Base-by-base conservation (phyloP, 805 yeast species). In the Hagleromyces aurorensis region DNA sequence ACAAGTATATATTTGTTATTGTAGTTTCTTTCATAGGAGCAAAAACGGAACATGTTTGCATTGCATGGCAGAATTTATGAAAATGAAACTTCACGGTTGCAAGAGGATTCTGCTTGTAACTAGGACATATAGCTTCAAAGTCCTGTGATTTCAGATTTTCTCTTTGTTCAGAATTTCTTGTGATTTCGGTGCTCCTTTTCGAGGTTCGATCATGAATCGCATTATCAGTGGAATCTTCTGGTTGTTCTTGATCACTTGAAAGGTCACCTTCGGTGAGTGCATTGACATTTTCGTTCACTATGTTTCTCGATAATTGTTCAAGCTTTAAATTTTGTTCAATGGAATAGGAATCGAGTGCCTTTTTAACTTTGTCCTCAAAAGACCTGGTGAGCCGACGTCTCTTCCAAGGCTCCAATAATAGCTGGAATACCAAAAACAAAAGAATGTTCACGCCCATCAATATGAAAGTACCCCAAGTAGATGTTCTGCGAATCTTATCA, bases 401-500 rank as follows among this genome's bases (percentile, higher is more conserved):
- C 50, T 86, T 91, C 89, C 95, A 85, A 0, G 99, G 98, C 60
- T 91, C 99, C 27, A 91, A 72, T 1, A 86, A 65, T 43, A 91
- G 62, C 41, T 94, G 95, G 11, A 93, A 91, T 5, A 82, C 63
- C 3, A 86, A 48, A 41, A 91, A 86, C 16, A 93, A 55, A 6
- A 81, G 29, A 15, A 89, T 68, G 59, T 91, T 91, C 40, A 85
- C 69, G 1, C 85, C 91, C 94, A 87, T 85, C 23, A 91, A 65
- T 4, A 78, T 61, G 68, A 91, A 75, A 0, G 99, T 91, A 3
- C 97, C 98, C 94, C 96, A 91, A 0, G 97, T 87, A 5, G 95
- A 83, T 4, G 94, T 85, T 41, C 87, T 71, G 37, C 98, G 66
- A 36, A 91, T 91, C 56, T 87, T 87, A 58, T 91, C 98, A 2